phyloP scores from a whole-genome alignment of 2,329 filamentous ascomycete species.

The Diaporthe vaccinii region DNA sequence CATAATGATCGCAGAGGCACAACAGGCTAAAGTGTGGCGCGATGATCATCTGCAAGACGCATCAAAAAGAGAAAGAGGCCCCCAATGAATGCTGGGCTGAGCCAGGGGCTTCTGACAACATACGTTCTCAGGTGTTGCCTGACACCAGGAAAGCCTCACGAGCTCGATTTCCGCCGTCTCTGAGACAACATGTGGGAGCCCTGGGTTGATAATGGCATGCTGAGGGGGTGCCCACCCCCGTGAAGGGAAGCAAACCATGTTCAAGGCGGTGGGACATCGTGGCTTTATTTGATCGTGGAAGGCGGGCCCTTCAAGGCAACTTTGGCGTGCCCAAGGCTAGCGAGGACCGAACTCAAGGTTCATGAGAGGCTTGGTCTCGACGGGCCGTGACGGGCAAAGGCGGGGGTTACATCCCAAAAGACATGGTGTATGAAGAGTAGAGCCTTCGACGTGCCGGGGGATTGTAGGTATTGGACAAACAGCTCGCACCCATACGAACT shows the following conservation, averaged over 20 bases:
- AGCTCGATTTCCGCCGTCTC: constrained; percentile 11
- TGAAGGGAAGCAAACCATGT: constrained; percentile 18
- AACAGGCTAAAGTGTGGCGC: constrained; percentile 9
- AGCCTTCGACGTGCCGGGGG: background rate
- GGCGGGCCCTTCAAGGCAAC: background rate
- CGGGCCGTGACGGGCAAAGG: background rate
- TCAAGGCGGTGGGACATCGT: background rate
- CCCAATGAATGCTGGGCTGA: background rate
- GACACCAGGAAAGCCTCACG: constrained; percentile 22
- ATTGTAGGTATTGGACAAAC: background rate
- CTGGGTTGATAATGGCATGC: background rate
- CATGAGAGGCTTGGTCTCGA: background rate
- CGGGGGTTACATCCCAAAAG: background rate
- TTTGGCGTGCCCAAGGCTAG: background rate
- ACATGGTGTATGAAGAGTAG: background rate
- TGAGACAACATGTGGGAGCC: constrained; percentile 20
- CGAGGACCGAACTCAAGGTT: too few relatives aligned
- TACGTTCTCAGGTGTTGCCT: background rate
- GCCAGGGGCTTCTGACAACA: background rate
- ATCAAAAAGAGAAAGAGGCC: constrained; percentile 16
- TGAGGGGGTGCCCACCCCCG: background rate
- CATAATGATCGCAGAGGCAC: background rate
- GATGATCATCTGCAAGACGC: constrained; percentile 25
- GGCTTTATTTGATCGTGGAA: constrained; percentile 2
- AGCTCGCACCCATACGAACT: background rate